Base-by-base conservation (phyloP, 192 early-diverging fungal species). In the Backusella morwellensis region DNA sequence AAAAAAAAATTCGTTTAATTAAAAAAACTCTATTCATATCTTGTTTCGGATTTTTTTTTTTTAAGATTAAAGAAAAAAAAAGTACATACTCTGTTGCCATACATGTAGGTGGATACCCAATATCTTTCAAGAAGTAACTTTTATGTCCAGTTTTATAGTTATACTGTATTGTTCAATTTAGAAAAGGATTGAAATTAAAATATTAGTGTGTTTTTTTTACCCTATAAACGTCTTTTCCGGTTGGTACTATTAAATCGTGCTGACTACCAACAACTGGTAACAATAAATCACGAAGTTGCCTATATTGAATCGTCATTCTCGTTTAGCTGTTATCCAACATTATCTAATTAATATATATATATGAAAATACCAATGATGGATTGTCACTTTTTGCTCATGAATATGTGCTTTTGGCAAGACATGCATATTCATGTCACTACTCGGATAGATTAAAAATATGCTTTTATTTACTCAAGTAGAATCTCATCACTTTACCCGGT, bases 221-320 rank as follows among this genome's bases (percentile, higher is more conserved):
- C 50, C 56, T 36, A 69, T 70, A 77, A 38, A 96, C 91, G 35
- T 88, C 85, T 80, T 89, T 92, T 40, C 90, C 87, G 63, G 91
- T 88, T 38, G 96, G 93, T 77, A 93, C 94, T 35, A 95, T 89
- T 42, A 99, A 89, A 83, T 96, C 92, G 19, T 88, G 87, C 73
- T 85, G 90, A 35, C 81, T n/a, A 12, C 19, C 84, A 38, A 86
- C 86, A 4, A 93, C 93, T 66, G 96, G 94, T 6, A 92, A 80
- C 15, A 99, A 84, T 38, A 97, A 89, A 79, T 99, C 97, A 34
- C 96, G 89, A 66, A 99, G 85, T 82, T 99, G 97, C 95, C 95
- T 95, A 85, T 56, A 73, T 50, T 50, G 47, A 50, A n/a, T n/a
- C 23, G 26, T 29, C 2, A 26, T 59, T 59, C 17, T 12, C 11